Conservation (phyloP, 495 filamentous ascomycete genomes). For the Penicillium robsamsonii region DNA sequence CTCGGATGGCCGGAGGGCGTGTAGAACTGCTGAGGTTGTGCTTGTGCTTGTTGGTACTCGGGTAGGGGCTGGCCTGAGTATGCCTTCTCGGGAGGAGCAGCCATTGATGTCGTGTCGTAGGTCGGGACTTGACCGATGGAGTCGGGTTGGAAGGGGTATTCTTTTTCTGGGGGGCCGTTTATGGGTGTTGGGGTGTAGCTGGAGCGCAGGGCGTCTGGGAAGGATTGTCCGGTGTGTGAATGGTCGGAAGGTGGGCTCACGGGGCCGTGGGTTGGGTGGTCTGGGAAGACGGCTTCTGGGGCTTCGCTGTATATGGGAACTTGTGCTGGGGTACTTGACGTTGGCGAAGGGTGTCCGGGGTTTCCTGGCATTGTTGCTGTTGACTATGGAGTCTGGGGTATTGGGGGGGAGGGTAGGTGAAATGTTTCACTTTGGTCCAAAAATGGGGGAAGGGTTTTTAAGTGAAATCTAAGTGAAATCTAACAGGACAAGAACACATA, state of each 20-base stretch:
- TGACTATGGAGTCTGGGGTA: neutral
- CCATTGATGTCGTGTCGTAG: neutral
- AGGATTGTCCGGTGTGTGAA: neutral
- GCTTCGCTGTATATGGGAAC: conserved; percentile 7
- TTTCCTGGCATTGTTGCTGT: neutral
- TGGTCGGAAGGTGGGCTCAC: neutral
- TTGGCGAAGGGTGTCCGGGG: neutral
- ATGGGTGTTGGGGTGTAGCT: neutral
- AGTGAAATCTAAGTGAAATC: no score
- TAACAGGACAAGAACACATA: no score
- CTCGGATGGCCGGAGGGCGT: conserved; percentile 26
- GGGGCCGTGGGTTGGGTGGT: neutral
- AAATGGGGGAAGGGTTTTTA: neutral
- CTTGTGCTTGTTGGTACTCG: neutral
- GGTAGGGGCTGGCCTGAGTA: conserved; percentile 22
- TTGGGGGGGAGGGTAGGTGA: neutral
- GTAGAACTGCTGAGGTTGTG: conserved; percentile 14
- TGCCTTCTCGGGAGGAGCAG: conserved; percentile 12
- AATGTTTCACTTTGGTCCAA: neutral
- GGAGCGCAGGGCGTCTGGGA: neutral
- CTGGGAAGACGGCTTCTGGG: conserved; percentile 1
- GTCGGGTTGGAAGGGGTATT: conserved; percentile 9
- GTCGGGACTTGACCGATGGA: conserved; percentile 1
- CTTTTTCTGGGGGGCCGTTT: neutral
- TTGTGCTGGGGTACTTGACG: conserved; percentile 1